These are phyloP conservation scores for Boletales sp. DNA, from an alignment of 768 basidiomycete species.

Conservation along the genomic window DNA sequence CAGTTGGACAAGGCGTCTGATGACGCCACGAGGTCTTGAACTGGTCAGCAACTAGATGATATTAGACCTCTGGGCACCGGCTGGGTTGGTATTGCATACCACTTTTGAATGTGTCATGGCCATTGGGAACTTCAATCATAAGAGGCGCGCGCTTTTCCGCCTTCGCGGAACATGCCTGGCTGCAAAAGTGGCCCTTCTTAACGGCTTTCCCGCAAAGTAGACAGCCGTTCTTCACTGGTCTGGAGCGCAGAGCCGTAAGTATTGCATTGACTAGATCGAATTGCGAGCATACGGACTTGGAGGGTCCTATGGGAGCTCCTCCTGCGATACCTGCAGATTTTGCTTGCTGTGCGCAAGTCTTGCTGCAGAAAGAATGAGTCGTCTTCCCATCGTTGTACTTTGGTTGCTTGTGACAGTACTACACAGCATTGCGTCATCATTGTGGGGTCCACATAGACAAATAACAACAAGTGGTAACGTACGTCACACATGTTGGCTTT, in stretches of 20 bases:
- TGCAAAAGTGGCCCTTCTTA: constrained; percentile 65
- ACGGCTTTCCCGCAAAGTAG: constrained; percentile 56
- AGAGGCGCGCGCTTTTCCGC: constrained; percentile 53
- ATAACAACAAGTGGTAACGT: constrained; percentile 19
- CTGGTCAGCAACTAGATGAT: constrained; percentile 53
- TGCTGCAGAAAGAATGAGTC: constrained; percentile 61
- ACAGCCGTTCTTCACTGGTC: constrained; percentile 44
- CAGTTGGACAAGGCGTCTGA: constrained; percentile 51
- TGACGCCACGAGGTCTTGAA: constrained; percentile 72
- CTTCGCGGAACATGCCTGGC: constrained; percentile 50
- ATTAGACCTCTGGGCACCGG: neutral
- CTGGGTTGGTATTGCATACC: constrained; percentile 37
- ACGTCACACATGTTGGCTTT: constrained; percentile 49
- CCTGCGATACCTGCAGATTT: constrained; percentile 26
- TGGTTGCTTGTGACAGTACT: constrained; percentile 60
- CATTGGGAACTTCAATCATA: constrained; percentile 56
- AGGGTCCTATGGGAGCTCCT: constrained; percentile 18
- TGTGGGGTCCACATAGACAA: neutral
- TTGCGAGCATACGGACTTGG: constrained; percentile 29
- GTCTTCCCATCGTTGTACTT: constrained; percentile 57
- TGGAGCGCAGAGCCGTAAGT: constrained; percentile 31
- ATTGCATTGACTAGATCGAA: constrained; percentile 24
- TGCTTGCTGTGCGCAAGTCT: constrained; percentile 55
- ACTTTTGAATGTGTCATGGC: constrained; percentile 61
- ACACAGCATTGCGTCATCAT: constrained; percentile 6